Evolutionary conservation across 495 filamentous ascomycete species (phyloP).

Genomic region (Jackrogersella minutella): DNA sequence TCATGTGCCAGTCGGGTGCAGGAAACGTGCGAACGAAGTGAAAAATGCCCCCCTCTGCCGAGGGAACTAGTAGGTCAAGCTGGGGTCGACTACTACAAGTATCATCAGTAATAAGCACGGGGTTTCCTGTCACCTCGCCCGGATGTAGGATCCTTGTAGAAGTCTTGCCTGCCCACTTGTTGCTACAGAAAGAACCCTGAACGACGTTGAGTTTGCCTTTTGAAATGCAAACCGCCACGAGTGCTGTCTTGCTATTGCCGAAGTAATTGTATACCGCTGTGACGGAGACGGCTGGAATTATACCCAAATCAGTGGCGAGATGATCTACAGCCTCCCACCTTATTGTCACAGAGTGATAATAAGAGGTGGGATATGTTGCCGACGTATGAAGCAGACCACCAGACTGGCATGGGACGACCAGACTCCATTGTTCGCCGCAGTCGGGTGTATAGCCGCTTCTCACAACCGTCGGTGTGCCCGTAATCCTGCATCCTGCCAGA

Average conservation of each 20-base stretch:
- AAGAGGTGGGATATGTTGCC: neutral
- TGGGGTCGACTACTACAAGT: neutral
- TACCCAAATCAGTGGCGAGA: conserved; percentile 28
- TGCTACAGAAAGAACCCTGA: conserved; percentile 4
- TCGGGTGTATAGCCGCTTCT: neutral
- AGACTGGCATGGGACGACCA: conserved; percentile 37
- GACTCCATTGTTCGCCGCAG: conserved; percentile 5
- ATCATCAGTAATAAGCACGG: conserved; percentile 11
- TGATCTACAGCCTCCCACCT: conserved; percentile 18
- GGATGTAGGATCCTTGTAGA: conserved; percentile 33
- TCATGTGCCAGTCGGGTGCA: conserved; percentile 37
- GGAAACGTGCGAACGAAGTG: conserved; percentile 31
- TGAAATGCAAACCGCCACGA: conserved; percentile 26
- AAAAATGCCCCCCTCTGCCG: conserved; percentile 36
- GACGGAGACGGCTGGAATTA: conserved; percentile 31
- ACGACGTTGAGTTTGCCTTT: conserved; percentile 14
- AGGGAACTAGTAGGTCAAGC: conserved; percentile 35
- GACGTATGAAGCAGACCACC: conserved; percentile 35
- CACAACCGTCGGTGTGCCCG: conserved; percentile 15
- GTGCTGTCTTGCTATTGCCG: neutral
- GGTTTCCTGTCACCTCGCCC: conserved; percentile 38
- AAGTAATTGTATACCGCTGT: neutral
- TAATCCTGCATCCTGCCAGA: conserved; percentile 7
- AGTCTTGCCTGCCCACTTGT: conserved; percentile 25
- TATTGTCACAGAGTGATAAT: neutral